Base-by-base conservation (phyloP, 179 eudicot species). In the Silene coronaria region DNA sequence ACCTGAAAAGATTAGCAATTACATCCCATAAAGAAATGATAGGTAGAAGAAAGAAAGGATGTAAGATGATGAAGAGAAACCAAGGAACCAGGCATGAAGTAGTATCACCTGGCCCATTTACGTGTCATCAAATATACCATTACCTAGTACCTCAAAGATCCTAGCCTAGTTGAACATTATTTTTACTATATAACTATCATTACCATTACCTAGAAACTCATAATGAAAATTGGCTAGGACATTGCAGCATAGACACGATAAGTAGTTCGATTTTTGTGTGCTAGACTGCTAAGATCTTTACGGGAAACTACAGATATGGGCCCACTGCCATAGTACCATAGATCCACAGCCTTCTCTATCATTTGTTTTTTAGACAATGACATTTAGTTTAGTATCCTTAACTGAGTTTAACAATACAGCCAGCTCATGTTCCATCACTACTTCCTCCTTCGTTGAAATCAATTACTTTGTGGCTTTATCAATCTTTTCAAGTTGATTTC, bases 1-100 rank as follows among this genome's bases (percentile, higher is more conserved):
- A 94, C 88, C 98, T 93, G 73, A 60, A 79, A 4, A 66, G 68
- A 53, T 13, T 70, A 64, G 74, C 26, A 38, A 67, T 46, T 57
- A 58, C 65, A 28, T 21, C 27, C 1, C n/a, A 21, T 36, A 19
- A 36, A 7, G 17, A 62, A 19, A 36, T n/a, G 26, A 36, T 7
- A 36, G 22, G 36, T 19, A n/a, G 48, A 19, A n/a, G 12, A 32
- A 66, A n/a, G 9, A 34, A 24, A 60, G 28, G 28, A 34, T 17
- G 34, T 30, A 8, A 19, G 51, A 19, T 10, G 11, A 16, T 14
- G 48, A 66, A 66, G 26, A 19, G 19, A 55, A 26, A 66, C 24
- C 21, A 28, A 14, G 6, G 19, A 60, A 73, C 4, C 17, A n/a
- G 12, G 26, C 28, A 59, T 17, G 64, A 19, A 57, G 23, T 21